Base-by-base conservation (phyloP, 371 early-diverging fungal genomes). In the Fennellomyces sp. region DNA sequence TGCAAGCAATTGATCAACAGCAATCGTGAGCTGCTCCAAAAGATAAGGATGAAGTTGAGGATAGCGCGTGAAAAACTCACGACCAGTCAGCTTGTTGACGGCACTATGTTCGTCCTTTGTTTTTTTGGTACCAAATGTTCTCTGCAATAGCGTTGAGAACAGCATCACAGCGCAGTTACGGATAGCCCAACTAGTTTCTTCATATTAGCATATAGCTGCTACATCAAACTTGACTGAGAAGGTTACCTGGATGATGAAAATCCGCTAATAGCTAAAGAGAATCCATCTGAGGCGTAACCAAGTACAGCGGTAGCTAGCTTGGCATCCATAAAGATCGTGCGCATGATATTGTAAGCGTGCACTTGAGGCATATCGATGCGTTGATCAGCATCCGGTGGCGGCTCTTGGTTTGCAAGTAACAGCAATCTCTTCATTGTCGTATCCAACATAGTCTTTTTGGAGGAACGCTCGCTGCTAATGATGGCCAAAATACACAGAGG, bases 121-220 rank as follows among this genome's bases (percentile, higher is more conserved):
- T 54, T 85, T 82, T 65, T 91, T 94, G 33, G 85, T 86, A 3
- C 97, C 97, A 69, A 96, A 89, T 7, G 90, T 86, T 58, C 95
- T 83, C 19, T 88, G 89, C 8, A 96, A 65, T 45, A 96, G 66
- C 0, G 95, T 84, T 5, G 96, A 89, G 69, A 93, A 97, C 56
- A 97, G 66, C 91, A 97, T 93, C 11, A 94, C 91, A n/a, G 93
- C 89, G 51, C 93, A 91, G 70, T 97, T 97, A 38, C 97, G 89
- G 39, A 97, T 88, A 15, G 96, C 94, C 91, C 96, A 96, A 45
- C 88, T 87, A 65, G 35, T 42, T 21, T 26, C 15, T 28, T 23
- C 21, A 52, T 11, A 41, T n/a, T 33, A 7, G 19, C 28, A 39
- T 0, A 7, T 31, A 33, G 19, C 25, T 26, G 25, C n/a, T 49